phyloP scores from a whole-genome alignment of 2,329 filamentous ascomycete genomes.

The Claviceps citrina region DNA sequence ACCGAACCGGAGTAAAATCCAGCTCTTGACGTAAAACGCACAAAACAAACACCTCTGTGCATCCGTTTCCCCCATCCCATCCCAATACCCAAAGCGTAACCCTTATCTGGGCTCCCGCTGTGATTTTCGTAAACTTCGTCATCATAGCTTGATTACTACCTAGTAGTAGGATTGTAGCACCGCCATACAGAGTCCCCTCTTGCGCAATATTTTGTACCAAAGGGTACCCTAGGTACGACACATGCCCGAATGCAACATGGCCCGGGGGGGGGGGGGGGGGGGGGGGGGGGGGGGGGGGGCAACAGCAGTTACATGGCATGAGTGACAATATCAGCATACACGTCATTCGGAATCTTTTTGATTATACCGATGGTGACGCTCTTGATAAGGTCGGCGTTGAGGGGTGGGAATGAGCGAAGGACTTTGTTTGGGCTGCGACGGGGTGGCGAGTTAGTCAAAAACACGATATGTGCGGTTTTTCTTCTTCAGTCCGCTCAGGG shows the following conservation, averaged over 20 bases:
- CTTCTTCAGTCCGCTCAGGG: no score
- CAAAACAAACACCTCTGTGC: not conserved
- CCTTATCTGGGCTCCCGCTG: no score
- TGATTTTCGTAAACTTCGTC: not conserved
- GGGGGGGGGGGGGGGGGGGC: no score
- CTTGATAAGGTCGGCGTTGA: slow-evolving; percentile 74
- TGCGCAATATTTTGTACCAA: no score
- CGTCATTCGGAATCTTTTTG: slow-evolving; percentile 74
- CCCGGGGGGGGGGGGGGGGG: no score
- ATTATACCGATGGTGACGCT: slow-evolving; percentile 73
- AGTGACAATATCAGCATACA: slow-evolving; percentile 77
- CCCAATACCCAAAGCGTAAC: no score
- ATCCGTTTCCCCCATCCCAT: no score
- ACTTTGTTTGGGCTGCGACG: slow-evolving; percentile 69
- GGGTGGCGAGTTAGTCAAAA: slow-evolving; percentile 12
- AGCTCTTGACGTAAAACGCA: not conserved
- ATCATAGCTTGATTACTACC: not conserved
- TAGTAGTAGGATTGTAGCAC: no score
- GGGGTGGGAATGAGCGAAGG: slow-evolving; percentile 68
- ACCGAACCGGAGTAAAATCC: not conserved
- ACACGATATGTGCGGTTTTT: no score
- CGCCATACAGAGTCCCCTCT: no score
- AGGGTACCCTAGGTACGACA: no score
- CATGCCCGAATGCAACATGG: no score
- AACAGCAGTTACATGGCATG: slow-evolving; percentile 51